Percentiles rank a stretch among this genome's conserved stretches.
Conservation (phyloP, 2,329 filamentous ascomycete genomes). For the Ophiosphaerella korrae region DNA sequence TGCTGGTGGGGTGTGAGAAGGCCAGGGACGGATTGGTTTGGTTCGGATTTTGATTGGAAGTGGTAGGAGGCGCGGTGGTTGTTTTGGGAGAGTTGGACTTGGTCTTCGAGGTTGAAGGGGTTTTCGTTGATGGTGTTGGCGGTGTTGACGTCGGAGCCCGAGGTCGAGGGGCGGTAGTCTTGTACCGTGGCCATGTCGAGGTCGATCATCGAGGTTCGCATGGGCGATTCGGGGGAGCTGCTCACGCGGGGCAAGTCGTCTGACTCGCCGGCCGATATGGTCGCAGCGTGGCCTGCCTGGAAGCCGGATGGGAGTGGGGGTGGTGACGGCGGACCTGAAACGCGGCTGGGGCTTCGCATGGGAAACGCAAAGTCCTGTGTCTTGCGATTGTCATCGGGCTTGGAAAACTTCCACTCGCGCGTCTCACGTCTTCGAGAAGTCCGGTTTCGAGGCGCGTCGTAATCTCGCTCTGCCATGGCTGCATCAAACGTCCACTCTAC, state of each 20-base stretch:
- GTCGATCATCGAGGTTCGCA: constrained; percentile 53
- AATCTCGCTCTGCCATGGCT: constrained; percentile 48
- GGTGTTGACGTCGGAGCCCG: constrained; percentile 45
- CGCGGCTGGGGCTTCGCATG: constrained; percentile 26
- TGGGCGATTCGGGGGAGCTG: constrained; percentile 40
- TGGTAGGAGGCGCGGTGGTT: constrained; percentile 48
- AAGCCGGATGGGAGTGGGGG: constrained; percentile 42
- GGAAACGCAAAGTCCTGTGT: constrained; percentile 46
- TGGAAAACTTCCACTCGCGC: constrained; percentile 37
- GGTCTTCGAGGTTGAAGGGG: constrained; percentile 57
- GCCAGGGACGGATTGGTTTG: constrained; percentile 44
- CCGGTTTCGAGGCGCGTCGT: constrained; percentile 37
- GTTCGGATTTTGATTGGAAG: constrained; percentile 49
- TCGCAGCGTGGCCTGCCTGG: constrained; percentile 49
- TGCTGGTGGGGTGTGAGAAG: constrained; percentile 44
- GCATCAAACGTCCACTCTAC: constrained; percentile 56
- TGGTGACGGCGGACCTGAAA: constrained; percentile 24
- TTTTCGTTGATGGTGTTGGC: constrained; percentile 50
- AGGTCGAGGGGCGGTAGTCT: constrained; percentile 52
- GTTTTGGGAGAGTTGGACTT: constrained; percentile 44
- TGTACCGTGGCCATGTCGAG: constrained; percentile 47
- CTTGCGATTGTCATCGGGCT: constrained; percentile 32
- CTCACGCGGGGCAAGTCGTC: constrained; percentile 46
- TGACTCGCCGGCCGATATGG: constrained; percentile 47
- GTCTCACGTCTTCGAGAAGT: constrained; percentile 41